Base-by-base conservation (phyloP, 805 yeast genomes). In the Yarrowia sp. region DNA sequence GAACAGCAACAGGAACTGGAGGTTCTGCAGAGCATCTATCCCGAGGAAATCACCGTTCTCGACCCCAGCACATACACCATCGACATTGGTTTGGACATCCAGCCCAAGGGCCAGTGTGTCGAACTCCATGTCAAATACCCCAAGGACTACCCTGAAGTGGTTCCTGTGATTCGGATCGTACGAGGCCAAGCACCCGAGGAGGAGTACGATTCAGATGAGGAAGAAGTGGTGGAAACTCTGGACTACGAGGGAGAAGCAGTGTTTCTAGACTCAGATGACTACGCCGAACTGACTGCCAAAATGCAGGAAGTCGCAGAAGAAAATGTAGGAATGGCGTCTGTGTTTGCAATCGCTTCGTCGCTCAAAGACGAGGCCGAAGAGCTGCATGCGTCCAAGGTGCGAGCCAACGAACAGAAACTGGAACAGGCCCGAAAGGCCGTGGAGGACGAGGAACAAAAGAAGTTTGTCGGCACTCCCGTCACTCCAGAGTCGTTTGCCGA, bases 1-100 rank as follows among this genome's bases (percentile, higher is more conserved):
- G 98, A 95, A 72, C 98, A 93, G 73, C 75, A 72, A 30, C 97
- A 93, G 76, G 99, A 93, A 75, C 74, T 95, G 51, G 98, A 92
- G 75, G 92, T 95, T 62, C 81, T 93, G 66, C 87, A 90, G 73
- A 87, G 96, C 17, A 93, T 93, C 64, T 93, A 95, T 74, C 99
- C 98, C 6, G 98, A 93, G 72, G 99, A 93, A 74, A 76, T 90
- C 33, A 76, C 73, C n/a, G 71, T 73, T 24, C 32, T 35, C 22
- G 56, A 61, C 26, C 54, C 56, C 3, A 75, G 79, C 7, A 80
- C 80, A 38, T 89, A 84, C 73, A 79, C 83, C 46, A 82, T 93
- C 36, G 78, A 78, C 58, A 69, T 91, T n/a, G 71, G 73, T 21
- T 78, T 92, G 51, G 98, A 93, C 69, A 85, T 93, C 2, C 80